These are phyloP conservation scores for Plasmopara halstedii DNA, from an alignment of 352 stramenopile genomes.

Conservation along the genomic window DNA sequence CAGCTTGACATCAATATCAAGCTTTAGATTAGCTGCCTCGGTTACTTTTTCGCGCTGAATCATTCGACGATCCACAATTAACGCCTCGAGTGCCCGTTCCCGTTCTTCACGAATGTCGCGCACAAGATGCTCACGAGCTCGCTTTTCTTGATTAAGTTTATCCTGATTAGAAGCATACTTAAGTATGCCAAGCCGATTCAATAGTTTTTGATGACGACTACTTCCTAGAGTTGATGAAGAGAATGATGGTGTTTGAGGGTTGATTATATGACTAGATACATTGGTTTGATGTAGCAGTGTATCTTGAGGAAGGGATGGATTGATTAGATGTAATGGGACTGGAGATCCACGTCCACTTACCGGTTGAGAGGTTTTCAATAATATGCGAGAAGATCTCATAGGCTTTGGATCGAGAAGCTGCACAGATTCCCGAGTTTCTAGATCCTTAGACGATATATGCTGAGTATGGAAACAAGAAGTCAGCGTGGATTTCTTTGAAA, in stretches of 20 bases:
- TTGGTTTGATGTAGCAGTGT: slow-evolving; percentile 9
- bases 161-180: slow-evolving; percentile 27
- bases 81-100: slow-evolving; percentile 50
- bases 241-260: slow-evolving; percentile 1
- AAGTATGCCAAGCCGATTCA: slow-evolving; percentile 36
- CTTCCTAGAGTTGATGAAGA: slow-evolving; percentile 14
- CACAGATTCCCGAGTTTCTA: slow-evolving; percentile 11
- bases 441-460: slow-evolving; percentile 17
- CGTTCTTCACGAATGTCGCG: slow-evolving; percentile 55
- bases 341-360: not conserved
- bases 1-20: slow-evolving; percentile 65
- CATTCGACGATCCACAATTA: slow-evolving; percentile 63
- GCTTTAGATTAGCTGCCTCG: slow-evolving; percentile 43
- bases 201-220: slow-evolving; percentile 51
- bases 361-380: slow-evolving; percentile 1
- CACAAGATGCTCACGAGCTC: slow-evolving; percentile 38
- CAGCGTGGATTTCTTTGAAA: slow-evolving; percentile 2
- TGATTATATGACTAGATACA: not conserved
- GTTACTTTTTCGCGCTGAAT: slow-evolving; percentile 51
- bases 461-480: slow-evolving; percentile 12
- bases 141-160: slow-evolving; percentile 30
- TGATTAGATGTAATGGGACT: slow-evolving; percentile 16
- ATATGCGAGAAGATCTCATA: slow-evolving; percentile 19
- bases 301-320: slow-evolving; percentile 11
- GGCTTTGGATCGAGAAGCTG: slow-evolving; percentile 5